phyloP scores from a whole-genome alignment of 192 early-diverging fungal species.

The Backusella macrospora region DNA sequence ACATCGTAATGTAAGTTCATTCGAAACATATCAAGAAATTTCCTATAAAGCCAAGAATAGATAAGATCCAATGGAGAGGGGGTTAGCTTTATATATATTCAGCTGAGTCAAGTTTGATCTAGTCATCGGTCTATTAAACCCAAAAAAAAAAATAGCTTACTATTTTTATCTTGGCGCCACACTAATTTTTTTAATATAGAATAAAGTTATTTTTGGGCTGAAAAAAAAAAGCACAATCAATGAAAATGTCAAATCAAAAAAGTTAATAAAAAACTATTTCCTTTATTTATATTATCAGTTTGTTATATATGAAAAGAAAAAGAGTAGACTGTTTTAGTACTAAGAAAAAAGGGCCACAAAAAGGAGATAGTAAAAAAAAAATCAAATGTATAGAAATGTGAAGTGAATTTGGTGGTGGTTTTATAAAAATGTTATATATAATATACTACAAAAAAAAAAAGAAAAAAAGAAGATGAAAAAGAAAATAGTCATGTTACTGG shows the following conservation, averaged over 20 bases:
- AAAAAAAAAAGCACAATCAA: neutral
- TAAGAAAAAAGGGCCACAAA: slow-evolving; percentile 5
- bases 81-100: neutral
- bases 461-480: neutral
- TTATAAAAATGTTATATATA: slow-evolving; percentile 13
- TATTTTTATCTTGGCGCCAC: slow-evolving; percentile 12
- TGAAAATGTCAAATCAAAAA: slow-evolving; percentile 14
- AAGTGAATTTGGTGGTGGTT: slow-evolving; percentile 7
- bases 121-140: neutral
- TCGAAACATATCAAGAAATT: no score
- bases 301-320: neutral
- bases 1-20: no score
- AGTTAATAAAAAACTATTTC: neutral
- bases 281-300: neutral
- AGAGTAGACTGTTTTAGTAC: neutral
- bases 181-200: neutral
- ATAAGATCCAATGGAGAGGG: no score
- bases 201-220: neutral
- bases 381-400: slow-evolving; percentile 1
- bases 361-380: neutral
- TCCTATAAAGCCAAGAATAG: neutral
- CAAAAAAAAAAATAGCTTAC: slow-evolving; percentile 3
- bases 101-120: neutral
- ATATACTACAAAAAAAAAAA: slow-evolving; percentile 16
- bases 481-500: neutral